Conservation (phyloP, 176 grass and related monocot genomes). For the Oryza rufipogon region DNA sequence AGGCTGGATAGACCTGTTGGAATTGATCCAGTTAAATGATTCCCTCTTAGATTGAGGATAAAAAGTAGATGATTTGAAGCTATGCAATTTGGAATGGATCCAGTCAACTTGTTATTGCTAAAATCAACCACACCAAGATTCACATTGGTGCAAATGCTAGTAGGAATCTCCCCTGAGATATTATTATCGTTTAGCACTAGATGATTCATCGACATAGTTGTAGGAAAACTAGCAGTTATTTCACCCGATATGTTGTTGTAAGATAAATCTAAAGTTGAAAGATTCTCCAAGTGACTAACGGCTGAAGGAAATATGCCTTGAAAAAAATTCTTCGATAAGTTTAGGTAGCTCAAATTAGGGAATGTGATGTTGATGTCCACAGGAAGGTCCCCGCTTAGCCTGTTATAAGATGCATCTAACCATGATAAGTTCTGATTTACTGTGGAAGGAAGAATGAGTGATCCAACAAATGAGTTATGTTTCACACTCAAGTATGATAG, state of each 20-base stretch:
- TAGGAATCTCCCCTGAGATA: constrained; percentile 16
- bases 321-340: constrained; percentile 32
- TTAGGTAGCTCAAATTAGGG: neutral
- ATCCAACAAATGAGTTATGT: constrained; percentile 8
- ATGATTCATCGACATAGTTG: neutral
- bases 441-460: constrained; percentile 37
- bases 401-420: constrained; percentile 30
- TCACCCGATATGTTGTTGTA: constrained; percentile 33
- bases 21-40: constrained; percentile 31
- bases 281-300: constrained; percentile 19
- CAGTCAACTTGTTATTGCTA: constrained; percentile 17
- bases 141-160: neutral
- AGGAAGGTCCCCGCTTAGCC: neutral
- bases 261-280: constrained; percentile 34
- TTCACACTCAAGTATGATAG: constrained; percentile 4
- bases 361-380: constrained; percentile 17
- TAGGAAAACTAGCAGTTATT: neutral
- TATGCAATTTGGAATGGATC: constrained; percentile 23
- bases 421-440: neutral
- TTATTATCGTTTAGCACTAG: neutral
- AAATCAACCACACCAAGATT: neutral
- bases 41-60: constrained; percentile 40
- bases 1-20: neutral
- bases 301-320: neutral
- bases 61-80: neutral